Conservation (phyloP, 2,329 filamentous ascomycete genomes). For the Aspergillus fructus region DNA sequence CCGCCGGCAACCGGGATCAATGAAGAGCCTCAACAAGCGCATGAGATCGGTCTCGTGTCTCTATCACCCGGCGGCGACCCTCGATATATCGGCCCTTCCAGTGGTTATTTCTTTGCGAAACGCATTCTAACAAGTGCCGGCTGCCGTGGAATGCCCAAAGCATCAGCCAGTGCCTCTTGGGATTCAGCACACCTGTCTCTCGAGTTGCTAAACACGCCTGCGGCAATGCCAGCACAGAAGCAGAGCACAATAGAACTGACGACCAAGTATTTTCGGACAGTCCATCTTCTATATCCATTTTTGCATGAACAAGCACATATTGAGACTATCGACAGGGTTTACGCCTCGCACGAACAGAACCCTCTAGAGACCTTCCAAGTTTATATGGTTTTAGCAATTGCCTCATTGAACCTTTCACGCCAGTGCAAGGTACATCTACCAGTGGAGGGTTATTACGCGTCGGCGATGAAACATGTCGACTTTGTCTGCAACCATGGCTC, state of each 20-base stretch:
- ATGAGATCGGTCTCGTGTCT: conserved; percentile 56
- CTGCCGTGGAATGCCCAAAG: conserved; percentile 17
- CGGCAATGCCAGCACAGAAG: conserved; percentile 27
- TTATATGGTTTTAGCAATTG: conserved; percentile 55
- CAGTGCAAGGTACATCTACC: conserved; percentile 47
- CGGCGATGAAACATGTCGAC: conserved; percentile 50
- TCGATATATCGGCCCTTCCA: conserved; percentile 57
- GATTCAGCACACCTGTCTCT: conserved; percentile 23
- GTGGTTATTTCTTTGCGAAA: conserved; percentile 55
- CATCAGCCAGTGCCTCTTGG: neutral
- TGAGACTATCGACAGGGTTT: conserved; percentile 35
- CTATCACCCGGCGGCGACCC: conserved; percentile 49
- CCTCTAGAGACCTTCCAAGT: conserved; percentile 47
- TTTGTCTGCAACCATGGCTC: conserved; percentile 51
- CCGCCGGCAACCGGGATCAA: neutral
- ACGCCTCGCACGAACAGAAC: conserved; percentile 25
- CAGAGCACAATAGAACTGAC: conserved; percentile 45
- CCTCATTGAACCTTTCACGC: conserved; percentile 47
- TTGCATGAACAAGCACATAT: conserved; percentile 48
- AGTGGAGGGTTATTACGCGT: conserved; percentile 50
- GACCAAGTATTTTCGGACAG: conserved; percentile 49
- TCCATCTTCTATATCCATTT: conserved; percentile 53
- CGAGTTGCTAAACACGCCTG: conserved; percentile 29
- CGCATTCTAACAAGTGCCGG: conserved; percentile 47
- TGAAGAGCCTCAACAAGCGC: conserved; percentile 30